These are phyloP conservation scores for Lachnellula suecica DNA, from an alignment of 2,329 filamentous ascomycete genomes.

Conservation along the genomic window DNA sequence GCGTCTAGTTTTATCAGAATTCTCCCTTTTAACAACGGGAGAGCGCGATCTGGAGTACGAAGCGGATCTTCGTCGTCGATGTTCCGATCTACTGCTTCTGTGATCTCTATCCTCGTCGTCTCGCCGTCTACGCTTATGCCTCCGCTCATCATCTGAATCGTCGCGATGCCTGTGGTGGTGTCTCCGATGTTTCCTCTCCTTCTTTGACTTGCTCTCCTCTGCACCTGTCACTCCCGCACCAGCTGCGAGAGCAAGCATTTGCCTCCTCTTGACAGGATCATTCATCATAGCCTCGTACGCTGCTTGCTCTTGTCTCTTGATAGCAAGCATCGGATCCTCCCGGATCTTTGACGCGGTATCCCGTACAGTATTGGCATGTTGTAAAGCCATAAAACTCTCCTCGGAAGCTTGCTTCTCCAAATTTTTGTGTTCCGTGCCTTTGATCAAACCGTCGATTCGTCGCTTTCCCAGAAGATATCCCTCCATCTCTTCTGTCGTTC, in stretches of 20 bases:
- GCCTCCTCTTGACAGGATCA: constrained; percentile 65
- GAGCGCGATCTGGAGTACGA: constrained; percentile 33
- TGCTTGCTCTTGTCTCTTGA: constrained; percentile 87
- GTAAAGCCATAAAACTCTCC: constrained; percentile 59
- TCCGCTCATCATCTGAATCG: constrained; percentile 37
- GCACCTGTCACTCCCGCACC: constrained; percentile 35
- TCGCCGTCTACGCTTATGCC: constrained; percentile 43
- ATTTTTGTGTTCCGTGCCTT: constrained; percentile 78
- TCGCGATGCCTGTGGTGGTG: constrained; percentile 40
- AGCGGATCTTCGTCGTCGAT: constrained; percentile 43
- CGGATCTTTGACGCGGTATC: constrained; percentile 86
- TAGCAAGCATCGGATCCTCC: constrained; percentile 87
- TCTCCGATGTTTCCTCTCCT: constrained; percentile 45
- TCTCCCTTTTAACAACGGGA: constrained; percentile 20
- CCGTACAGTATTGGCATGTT: constrained; percentile 70
- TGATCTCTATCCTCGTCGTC: constrained; percentile 35
- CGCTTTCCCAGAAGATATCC: constrained; percentile 91
- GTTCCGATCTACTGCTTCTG: constrained; percentile 35
- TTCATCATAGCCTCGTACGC: constrained; percentile 80
- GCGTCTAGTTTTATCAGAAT: constrained; percentile 18
- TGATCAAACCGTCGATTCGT: constrained; percentile 82
- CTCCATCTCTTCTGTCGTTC: constrained; percentile 85
- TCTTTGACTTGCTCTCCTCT: constrained; percentile 44
- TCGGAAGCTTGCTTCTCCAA: constrained; percentile 71
- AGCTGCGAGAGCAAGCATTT: constrained; percentile 65